Evolutionary conservation across 441 rosid genomes (phyloP), one percentile per base, ranked within the genome.

Genomic region (Arabidopsis lyrata): DNA sequence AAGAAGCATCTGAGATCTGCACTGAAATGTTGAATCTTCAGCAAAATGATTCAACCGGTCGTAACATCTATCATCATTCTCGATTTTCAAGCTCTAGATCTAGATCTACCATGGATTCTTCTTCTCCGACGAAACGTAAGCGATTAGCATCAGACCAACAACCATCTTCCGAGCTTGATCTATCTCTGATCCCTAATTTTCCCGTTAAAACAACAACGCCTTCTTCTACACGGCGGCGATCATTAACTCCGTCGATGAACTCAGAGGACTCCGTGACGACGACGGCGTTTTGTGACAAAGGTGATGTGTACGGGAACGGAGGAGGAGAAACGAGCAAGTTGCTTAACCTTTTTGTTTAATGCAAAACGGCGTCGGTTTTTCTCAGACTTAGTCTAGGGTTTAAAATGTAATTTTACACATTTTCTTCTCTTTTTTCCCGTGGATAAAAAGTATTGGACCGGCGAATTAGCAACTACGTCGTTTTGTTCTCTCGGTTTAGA

Each of bases 191-290:
- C 65, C 31, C 82, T 12, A 68, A 34, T 10, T 42, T 61, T 1
- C 77, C 53, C 15, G 64, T 47, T 45, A 76, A 47, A 18, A 53
- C 38, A 18, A 61, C 41, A 12, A 54, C 35, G 5, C 56, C 76
- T 32, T 48, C 66, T 63, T 57, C 62, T 2, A 48, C 53, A 8
- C 68, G 49, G 48, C 45, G 68, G 16, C 47, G 67, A 45, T 39
- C 16, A 4, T 55, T 72, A 79, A 74, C 83, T 0, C 81, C 86
- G 8, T 84, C 89, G 27, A 86, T 84, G 63, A 86, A 85, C 81
- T 84, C 89, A 8, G 89, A 81, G 59, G 91, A 83, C 73, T 83
- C 88, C 2, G 87, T 75, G 45, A 86, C 86, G 49, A n/a, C 83
- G 47, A 55, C 84, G 78, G 63, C 81, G 55, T 66, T 72, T 45